Evolutionary conservation across 2,329 filamentous ascomycete species (phyloP).

Genomic region (Fusarium sp.): DNA sequence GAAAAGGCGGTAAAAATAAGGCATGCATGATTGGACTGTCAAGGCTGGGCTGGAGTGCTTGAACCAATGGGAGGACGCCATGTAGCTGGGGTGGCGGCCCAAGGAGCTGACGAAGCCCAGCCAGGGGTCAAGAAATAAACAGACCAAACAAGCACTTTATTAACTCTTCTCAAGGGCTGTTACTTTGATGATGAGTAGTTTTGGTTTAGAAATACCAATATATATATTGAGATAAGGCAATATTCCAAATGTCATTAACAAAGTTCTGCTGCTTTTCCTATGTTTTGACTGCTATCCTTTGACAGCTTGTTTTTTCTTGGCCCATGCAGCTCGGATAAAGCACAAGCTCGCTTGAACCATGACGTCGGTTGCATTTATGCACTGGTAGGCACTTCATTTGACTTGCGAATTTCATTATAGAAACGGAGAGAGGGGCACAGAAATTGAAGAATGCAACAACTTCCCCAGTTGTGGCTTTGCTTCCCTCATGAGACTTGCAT

Average conservation of each 20-base stretch:
- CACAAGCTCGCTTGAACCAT: not conserved
- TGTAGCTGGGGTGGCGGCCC: not conserved
- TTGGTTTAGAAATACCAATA: no score
- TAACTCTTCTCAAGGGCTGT: not conserved
- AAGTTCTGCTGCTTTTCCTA: not conserved
- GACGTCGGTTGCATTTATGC: not conserved
- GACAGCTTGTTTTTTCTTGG: not conserved
- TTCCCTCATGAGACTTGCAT: not conserved
- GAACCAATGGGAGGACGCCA: not conserved
- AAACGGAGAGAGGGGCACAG: not conserved
- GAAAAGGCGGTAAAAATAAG: constrained; percentile 8
- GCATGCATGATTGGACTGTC: not conserved
- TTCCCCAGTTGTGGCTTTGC: not conserved
- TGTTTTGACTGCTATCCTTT: not conserved
- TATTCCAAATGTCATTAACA: no score
- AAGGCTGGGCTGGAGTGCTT: not conserved
- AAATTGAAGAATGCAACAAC: not conserved
- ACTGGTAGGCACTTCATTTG: not conserved
- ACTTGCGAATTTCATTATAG: not conserved
- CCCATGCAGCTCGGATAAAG: not conserved
- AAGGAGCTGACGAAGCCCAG: not conserved
- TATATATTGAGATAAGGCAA: no score
- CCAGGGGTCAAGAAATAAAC: not conserved
- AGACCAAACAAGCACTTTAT: not conserved
- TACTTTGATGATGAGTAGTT: not conserved